Evolutionary conservation across 148 eudicot genomes (phyloP), one percentile per base, ranked within the genome.

Genomic region (Rhododendron simsii): DNA sequence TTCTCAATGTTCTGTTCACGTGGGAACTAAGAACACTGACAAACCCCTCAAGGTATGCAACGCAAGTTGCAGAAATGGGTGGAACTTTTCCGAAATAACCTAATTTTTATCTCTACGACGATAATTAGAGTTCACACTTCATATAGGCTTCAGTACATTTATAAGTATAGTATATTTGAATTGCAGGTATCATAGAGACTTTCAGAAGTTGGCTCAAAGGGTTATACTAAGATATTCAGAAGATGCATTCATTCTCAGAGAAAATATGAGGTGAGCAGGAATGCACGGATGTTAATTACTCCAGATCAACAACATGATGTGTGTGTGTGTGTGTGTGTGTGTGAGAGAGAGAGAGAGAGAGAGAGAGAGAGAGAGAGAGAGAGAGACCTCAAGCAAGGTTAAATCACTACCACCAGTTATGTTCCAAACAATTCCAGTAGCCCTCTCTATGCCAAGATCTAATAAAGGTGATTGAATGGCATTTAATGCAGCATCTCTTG

Each of bases 391-490:
- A 84, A 93, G 92, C 90, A 97, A 93, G 44, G 99, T 93, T 84
- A 97, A 90, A 90, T 97, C 99, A 87, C 84, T 95, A 81, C 99
- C 99, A 84, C 99, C 98, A 87, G 99, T 97, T 71, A 97, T 95
- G 85, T 94, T 97, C 99, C 99, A 97, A 57, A 97, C 99, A 89
- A 97, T 97, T 85, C 99, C 99, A 83, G 99, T 97, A 82, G 99
- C 99, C 89, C 99, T 93, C 90, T 97, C 98, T 63, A 97, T 97
- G 61, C 99, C 98, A 87, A 97, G 93, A 93, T 97, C 99, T 51
- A 97, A 91, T 81, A 97, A 89, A 53, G 99, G 99, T 80, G 99
- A 97, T 89, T 97, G 99, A 87, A 97, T 91, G 28, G 99, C 99
- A 91, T 97, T 97, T 21, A 97, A 90, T 71, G 99, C 99, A 89